phyloP scores from a whole-genome alignment of 2,329 filamentous ascomycete species.

The Truncatella angustata region DNA sequence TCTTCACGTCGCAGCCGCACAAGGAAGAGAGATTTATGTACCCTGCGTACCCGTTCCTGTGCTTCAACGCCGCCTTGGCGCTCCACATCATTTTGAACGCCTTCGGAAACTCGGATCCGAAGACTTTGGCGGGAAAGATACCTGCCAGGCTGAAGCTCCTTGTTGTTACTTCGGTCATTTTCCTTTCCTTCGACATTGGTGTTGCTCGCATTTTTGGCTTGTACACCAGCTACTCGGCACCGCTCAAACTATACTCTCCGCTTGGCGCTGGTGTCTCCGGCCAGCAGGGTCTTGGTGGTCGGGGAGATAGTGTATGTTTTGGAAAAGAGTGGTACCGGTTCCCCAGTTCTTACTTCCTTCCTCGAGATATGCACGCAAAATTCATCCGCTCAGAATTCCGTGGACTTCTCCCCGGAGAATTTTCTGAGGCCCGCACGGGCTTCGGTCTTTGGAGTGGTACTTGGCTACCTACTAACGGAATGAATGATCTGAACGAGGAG shows the following conservation, averaged over 20 bases:
- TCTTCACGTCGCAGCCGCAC: slow-evolving; percentile 90
- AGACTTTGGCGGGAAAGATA: slow-evolving; percentile 66
- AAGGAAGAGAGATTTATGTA: slow-evolving; percentile 99
- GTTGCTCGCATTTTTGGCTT: slow-evolving; percentile 73
- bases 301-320: slow-evolving; percentile 75
- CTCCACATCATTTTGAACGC: slow-evolving; percentile 77
- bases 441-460: slow-evolving; percentile 80
- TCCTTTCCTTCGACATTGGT: slow-evolving; percentile 65
- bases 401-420: slow-evolving; percentile 87
- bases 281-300: slow-evolving; percentile 47
- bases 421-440: slow-evolving; percentile 68
- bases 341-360: slow-evolving; percentile 88
- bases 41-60: slow-evolving; percentile 86
- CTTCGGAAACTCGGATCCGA: slow-evolving; percentile 68
- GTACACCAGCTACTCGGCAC: slow-evolving; percentile 80
- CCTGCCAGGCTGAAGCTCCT: slow-evolving; percentile 72
- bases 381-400: slow-evolving; percentile 90
- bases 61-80: slow-evolving; percentile 82
- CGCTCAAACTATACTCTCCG: slow-evolving; percentile 67
- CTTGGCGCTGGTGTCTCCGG: slow-evolving; percentile 55
- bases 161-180: slow-evolving; percentile 56
- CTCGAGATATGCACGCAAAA: slow-evolving; percentile 77
- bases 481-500: slow-evolving; percentile 91
- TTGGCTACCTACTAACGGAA: slow-evolving; percentile 75
- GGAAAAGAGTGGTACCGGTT: slow-evolving; percentile 99